Conservation (phyloP, 352 stramenopile species). For the Pythium utonaiense region DNA sequence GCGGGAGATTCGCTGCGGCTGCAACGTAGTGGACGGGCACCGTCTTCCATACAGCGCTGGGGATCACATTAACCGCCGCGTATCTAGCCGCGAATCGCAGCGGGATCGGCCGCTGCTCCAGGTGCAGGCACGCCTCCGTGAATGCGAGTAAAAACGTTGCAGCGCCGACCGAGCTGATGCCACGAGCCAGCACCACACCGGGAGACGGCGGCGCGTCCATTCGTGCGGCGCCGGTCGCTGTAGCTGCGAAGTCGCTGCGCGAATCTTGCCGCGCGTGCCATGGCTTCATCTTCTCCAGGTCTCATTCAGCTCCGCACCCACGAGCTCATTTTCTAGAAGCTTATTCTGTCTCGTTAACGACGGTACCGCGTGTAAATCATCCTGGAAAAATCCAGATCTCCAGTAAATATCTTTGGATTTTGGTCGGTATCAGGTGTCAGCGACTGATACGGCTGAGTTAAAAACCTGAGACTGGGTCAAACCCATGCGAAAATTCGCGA, state of each 20-base stretch:
- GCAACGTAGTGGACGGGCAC: constrained; percentile 45
- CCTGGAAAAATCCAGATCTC: background rate
- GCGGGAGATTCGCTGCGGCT: constrained; percentile 28
- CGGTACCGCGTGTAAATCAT: background rate
- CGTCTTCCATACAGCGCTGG: constrained; percentile 61
- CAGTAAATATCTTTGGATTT: background rate
- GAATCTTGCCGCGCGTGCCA: constrained; percentile 6
- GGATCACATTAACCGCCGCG: constrained; percentile 53
- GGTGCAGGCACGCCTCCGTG: constrained; percentile 52
- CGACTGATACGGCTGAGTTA: background rate
- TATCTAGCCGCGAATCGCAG: constrained; percentile 60
- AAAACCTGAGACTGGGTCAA: background rate
- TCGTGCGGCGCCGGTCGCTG: background rate
- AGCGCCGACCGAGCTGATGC: background rate
- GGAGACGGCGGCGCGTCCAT: background rate
- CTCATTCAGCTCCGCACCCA: background rate
- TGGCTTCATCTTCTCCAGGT: constrained; percentile 16
- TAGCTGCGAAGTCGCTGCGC: constrained; percentile 20
- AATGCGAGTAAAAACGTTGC: constrained; percentile 54
- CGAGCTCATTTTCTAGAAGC: no score
- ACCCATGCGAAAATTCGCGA: background rate
- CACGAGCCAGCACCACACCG: background rate
- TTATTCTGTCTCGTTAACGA: constrained; percentile 9
- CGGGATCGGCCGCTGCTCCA: constrained; percentile 59
- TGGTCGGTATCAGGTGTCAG: background rate